Percentiles rank a stretch among this genome's conserved stretches.
phyloP scores from a whole-genome alignment of 1,284 basidiomycete genomes.

The Mycocalia duriaeana region DNA sequence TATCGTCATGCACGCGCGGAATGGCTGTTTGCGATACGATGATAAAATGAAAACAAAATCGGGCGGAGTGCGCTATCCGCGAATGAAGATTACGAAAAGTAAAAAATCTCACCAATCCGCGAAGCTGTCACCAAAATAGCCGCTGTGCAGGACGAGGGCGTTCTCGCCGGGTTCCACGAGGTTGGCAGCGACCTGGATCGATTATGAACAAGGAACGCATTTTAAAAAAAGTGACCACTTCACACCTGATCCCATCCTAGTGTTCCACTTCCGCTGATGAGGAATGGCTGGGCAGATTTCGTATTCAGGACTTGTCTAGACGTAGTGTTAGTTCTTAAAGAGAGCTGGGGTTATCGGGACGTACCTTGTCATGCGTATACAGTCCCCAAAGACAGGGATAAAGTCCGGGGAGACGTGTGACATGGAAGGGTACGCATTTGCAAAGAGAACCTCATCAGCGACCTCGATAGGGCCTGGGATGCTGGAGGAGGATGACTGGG shows the following conservation, averaged over 20 bases:
- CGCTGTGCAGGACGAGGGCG: conserved; percentile 77
- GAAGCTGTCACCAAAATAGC: conserved; percentile 89
- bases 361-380: conserved; percentile 80
- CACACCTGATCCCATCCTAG: conserved; percentile 85
- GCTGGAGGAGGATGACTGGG: conserved; percentile 25
- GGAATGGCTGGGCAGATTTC: conserved; percentile 76
- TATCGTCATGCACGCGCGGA: too few relatives aligned
- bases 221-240: conserved; percentile 6
- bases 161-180: conserved; percentile 79
- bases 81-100: neutral
- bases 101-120: conserved; percentile 60
- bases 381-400: conserved; percentile 86
- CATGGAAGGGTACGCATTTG: conserved; percentile 85
- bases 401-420: conserved; percentile 92
- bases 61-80: neutral
- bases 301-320: conserved; percentile 73
- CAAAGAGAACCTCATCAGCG: conserved; percentile 69
- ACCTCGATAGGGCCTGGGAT: conserved; percentile 85
- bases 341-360: conserved; percentile 11
- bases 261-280: conserved; percentile 92
- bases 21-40: too few relatives aligned
- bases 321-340: conserved; percentile 2
- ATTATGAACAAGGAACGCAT: conserved; percentile 1
- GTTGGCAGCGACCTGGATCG: conserved; percentile 68
- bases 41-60: neutral